Evolutionary conservation across 129 eudicot species (phyloP).

Genomic region (Flaveria sonorensis): DNA sequence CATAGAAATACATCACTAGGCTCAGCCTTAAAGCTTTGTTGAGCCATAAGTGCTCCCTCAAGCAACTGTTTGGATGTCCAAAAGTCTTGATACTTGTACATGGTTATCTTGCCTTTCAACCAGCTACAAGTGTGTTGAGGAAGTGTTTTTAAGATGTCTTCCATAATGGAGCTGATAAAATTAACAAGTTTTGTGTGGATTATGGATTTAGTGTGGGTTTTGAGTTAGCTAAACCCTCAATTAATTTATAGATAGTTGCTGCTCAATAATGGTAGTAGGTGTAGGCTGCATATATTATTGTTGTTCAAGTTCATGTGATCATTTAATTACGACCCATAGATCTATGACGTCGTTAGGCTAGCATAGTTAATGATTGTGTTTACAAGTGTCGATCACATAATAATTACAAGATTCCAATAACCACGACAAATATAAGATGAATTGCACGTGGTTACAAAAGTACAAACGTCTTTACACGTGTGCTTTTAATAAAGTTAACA

Average conservation of each 20-base stretch:
- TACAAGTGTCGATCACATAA: too few species aligned
- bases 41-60: neutral
- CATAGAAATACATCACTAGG: neutral
- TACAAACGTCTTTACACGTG: too few species aligned
- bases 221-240: neutral
- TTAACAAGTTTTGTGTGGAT: neutral
- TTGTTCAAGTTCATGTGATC: too few species aligned
- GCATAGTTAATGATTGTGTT: too few species aligned
- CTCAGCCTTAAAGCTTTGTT: neutral
- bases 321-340: too few species aligned
- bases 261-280: neutral
- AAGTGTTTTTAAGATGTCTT: neutral
- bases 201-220: neutral
- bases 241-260: neutral
- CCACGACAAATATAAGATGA: too few species aligned
- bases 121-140: slow-evolving; percentile 10
- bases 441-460: too few species aligned
- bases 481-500: too few species aligned
- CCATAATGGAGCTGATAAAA: neutral
- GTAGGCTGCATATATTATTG: too few species aligned
- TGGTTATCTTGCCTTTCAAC: neutral
- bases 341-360: too few species aligned
- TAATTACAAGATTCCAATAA: too few species aligned
- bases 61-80: neutral
- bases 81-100: neutral